phyloP scores from a whole-genome alignment of 176 grass and related monocot genomes.

The Paspalum notatum region DNA sequence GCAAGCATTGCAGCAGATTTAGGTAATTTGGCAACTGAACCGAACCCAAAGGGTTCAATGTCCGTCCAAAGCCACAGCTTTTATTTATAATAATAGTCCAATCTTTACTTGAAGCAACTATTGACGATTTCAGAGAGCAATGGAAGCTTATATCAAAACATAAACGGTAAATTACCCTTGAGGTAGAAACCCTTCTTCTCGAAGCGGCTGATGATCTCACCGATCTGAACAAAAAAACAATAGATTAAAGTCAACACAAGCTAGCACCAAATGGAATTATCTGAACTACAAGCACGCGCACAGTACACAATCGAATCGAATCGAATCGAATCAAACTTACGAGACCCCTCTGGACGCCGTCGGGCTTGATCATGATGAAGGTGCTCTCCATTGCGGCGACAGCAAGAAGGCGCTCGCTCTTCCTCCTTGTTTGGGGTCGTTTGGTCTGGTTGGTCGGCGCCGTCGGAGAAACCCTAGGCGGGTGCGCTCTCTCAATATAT shows the following conservation, averaged over 20 bases:
- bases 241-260: slow-evolving; percentile 3
- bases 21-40: neutral
- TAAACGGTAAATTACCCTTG: slow-evolving; percentile 49
- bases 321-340: slow-evolving; percentile 12
- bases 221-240: slow-evolving; percentile 52
- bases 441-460: slow-evolving; percentile 36
- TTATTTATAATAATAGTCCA: neutral
- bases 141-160: neutral
- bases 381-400: slow-evolving; percentile 54
- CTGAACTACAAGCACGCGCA: neutral
- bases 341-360: slow-evolving; percentile 76
- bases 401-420: neutral
- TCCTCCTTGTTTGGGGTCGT: neutral
- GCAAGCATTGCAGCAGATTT: neutral
- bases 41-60: neutral
- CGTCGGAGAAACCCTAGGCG: slow-evolving; percentile 41
- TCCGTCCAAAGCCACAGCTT: neutral
- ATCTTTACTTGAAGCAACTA: neutral
- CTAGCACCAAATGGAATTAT: neutral
- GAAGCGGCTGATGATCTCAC: slow-evolving; percentile 89
- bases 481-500: slow-evolving; percentile 33
- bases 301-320: neutral
- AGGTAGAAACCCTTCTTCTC: slow-evolving; percentile 99
- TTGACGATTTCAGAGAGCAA: neutral
- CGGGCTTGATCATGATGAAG: slow-evolving; percentile 92